Base-by-base conservation (phyloP, 1,284 basidiomycete genomes). In the Malassezia arunalokei region DNA sequence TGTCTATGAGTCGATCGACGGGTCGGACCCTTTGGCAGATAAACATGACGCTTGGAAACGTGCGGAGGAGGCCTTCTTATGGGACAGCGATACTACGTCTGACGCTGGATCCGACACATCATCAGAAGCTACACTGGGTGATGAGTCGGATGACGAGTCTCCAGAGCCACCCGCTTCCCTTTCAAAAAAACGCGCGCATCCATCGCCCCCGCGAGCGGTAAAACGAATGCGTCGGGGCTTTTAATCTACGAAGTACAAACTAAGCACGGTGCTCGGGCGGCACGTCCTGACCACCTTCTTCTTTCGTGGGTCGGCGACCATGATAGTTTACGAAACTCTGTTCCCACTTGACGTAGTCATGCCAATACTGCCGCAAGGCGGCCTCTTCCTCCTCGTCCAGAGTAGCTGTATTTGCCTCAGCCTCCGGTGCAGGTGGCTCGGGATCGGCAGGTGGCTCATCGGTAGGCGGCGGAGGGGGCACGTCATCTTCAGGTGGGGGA, bases 331-430 rank as follows among this genome's bases (percentile, higher is more conserved):
- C 46, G 58, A 69, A 73, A 40, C 54, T 59, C 53, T 58, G 46
- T 40, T 72, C 68, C 68, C 70, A 71, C 14, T 57, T 51, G 29
- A 64, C 58, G 47, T 73, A 73, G 51, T 73, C 70, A 8, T 62
- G 59, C 70, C 70, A 73, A 54, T 73, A 73, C 40, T 68, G 68
- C 56, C 62, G 63, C 24, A 73, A 56, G 1, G 65, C 54, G 6
- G 31, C 48, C 14, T 55, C 47, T 27, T 55, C 62, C 37, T 65
- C 58, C 42, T 68, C 60, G 31, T 68, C 63, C 20, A 60, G 54
- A 40, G 50, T 57, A 9, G 57, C 57, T n/a, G 38, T 30, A 11
- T 27, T 41, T 11, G 40, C 43, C 15, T 51, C 31, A 9, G 37
- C 47, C 3, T 40, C 50, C 4, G 42, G 42, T 8, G 29, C 20